Evolutionary conservation across 1,284 basidiomycete genomes (phyloP).

Genomic region (Cutaneotrichosporon sp.): DNA sequence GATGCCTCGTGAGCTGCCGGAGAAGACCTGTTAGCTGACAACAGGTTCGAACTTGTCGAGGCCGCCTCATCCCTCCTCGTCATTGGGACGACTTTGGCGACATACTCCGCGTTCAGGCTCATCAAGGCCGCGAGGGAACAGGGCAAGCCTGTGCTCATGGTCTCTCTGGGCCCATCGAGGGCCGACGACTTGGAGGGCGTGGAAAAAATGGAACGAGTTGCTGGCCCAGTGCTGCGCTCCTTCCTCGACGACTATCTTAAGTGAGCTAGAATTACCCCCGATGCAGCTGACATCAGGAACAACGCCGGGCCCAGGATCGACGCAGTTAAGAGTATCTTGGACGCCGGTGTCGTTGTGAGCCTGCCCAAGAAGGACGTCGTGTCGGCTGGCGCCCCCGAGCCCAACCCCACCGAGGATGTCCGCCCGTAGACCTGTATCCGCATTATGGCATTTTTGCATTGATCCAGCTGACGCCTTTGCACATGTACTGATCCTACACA

Average conservation of each 20-base stretch:
- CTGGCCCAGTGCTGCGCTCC: slow-evolving; percentile 63
- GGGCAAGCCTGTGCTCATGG: slow-evolving; percentile 68
- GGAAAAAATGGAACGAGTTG: slow-evolving; percentile 69
- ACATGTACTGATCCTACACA: too few species aligned
- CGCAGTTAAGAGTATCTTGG: slow-evolving; percentile 32
- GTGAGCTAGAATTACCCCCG: slow-evolving; percentile 21
- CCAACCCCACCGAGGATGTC: background rate
- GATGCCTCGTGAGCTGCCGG: slow-evolving; percentile 60
- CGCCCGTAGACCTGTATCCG: background rate
- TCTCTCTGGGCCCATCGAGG: slow-evolving; percentile 80
- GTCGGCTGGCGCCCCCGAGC: background rate
- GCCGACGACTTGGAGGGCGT: slow-evolving; percentile 68
- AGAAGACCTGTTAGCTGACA: background rate
- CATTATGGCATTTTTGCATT: slow-evolving; percentile 1
- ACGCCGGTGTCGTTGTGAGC: slow-evolving; percentile 35
- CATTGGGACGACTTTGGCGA: slow-evolving; percentile 82
- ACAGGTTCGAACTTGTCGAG: slow-evolving; percentile 61
- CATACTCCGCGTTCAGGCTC: slow-evolving; percentile 83
- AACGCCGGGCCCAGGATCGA: slow-evolving; percentile 33
- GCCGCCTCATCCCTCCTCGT: slow-evolving; percentile 64
- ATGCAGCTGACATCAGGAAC: slow-evolving; percentile 20
- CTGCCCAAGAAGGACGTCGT: slow-evolving; percentile 18
- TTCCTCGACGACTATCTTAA: slow-evolving; percentile 46
- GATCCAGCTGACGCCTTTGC: too few species aligned
- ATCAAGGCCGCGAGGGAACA: slow-evolving; percentile 71